Base-by-base conservation (phyloP, 1,139 yeast genomes). In the Pichia sp. region DNA sequence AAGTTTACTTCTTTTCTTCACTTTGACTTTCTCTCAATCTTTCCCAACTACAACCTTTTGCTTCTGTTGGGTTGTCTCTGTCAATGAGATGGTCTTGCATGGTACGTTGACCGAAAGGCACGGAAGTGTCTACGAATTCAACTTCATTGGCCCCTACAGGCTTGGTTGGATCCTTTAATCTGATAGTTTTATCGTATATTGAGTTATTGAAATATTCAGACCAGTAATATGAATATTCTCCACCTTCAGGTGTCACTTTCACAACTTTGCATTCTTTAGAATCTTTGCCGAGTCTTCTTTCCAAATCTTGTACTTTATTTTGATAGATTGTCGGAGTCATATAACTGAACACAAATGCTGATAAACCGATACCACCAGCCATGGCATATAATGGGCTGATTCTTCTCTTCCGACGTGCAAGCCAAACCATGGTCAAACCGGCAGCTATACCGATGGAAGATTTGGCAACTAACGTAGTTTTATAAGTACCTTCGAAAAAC, bases 201-300 rank as follows among this genome's bases (percentile, higher is more conserved):
- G 62, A 51, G 21, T 47, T 50, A 19, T 52, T 47, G 45, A 59
- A 62, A 45, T 60, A 59, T 4, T 52, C 44, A 3, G 61, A 46
- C 61, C 64, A 60, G 34, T 58, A 56, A 34, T 51, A 57, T 8
- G 63, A 50, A 32, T 50, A 50, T 34, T 57, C 52, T 10, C 54
- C 47, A 3, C 58, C 57, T 33, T 53, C 55, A 1, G 63, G 61
- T 2, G 58, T 55, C 11, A 49, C 53, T n/a, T 46, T 40, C 7
- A 58, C 43, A 21, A 54, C 55, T 32, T 50, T 51, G 35, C 36
- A 49, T 7, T 57, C 20, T 7, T 30, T 40, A 3, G 58, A 54
- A 12, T 48, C 53, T 19, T 46, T 45, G 3, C 61, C 58, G 31
- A 53, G 47, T 15, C 50, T 46, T 21, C 39, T 43, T 20, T 55